Base-by-base conservation (phyloP, 1,284 basidiomycete species). In the Cutaneotrichosporon dermatis region DNA sequence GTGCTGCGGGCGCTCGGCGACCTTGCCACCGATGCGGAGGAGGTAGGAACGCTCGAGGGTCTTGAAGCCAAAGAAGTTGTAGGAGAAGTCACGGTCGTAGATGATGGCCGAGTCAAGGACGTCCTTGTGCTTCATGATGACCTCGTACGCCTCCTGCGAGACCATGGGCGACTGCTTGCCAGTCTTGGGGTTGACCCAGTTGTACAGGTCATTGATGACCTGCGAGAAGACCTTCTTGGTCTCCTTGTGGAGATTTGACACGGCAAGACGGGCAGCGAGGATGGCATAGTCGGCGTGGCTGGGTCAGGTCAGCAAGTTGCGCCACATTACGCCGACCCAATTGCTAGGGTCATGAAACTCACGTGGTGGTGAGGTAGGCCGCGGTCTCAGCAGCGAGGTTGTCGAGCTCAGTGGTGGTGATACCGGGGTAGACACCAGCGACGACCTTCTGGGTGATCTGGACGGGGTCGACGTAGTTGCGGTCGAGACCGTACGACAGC, bases 181-280 rank as follows among this genome's bases (percentile, higher is more conserved):
- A 67, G 95, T 99, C 84, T 96, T 98, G 57, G 96, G 96, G 80
- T 99, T 98, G 64, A 97, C 90, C 82, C 95, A 98, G 57, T 85
- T 82, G 78, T 96, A 93, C 54, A 99, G 81, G 75, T 97, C 93
- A 66, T 86, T 85, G 71, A 99, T 84, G 65, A 98, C 94, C 67
- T 88, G 84, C 12, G 91, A 93, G 77, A 99, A 99, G 69, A 82
- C 89, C 83, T 99, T 99, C 81, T 92, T 95, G 40, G 96, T 99
- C 81, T 99, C 95, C 78, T 99, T 99, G 85, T 99, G 96, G 16
- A 99, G 81, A 79, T 99, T 99, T 63, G 92, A 96, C 73, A 99
- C 95, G 62, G 95, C 95, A 9, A 61, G 61, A 66, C 96, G 91
- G 12, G 96, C 96, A 10, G 96, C 96, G 60, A 99, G 89, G 62